phyloP scores from a whole-genome alignment of 1,139 yeast genomes.

The Blastobotrys arbuscula region DNA sequence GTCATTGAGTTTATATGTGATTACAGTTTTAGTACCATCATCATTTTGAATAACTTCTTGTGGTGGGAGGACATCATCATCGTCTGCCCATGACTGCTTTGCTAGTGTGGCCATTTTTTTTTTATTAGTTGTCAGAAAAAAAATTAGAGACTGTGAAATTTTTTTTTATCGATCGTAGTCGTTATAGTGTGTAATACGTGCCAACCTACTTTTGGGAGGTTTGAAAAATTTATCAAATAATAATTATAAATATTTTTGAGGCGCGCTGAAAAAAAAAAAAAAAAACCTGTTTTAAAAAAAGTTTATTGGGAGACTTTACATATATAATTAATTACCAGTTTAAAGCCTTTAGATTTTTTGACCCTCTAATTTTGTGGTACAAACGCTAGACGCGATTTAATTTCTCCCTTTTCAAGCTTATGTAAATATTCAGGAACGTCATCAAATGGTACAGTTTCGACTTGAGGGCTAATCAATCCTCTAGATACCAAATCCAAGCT shows the following conservation, averaged over 20 bases:
- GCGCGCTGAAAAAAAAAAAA: not conserved
- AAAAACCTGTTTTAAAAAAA: too few species aligned
- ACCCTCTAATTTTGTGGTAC: constrained; percentile 6
- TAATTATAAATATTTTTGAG: not conserved
- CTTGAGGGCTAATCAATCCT: constrained; percentile 42
- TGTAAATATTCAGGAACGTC: constrained; percentile 39
- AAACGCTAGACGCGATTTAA: constrained; percentile 45
- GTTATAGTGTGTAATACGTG: too few species aligned
- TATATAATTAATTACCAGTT: too few species aligned
- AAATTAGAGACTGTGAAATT: not conserved
- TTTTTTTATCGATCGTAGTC: too few species aligned
- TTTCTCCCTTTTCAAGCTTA: constrained; percentile 38
- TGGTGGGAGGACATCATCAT: constrained; percentile 28
- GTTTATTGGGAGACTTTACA: too few species aligned
- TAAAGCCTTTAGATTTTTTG: too few species aligned
- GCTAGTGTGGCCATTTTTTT: not conserved
- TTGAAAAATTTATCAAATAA: not conserved
- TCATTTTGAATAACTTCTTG: constrained; percentile 70
- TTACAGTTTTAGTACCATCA: constrained; percentile 87
- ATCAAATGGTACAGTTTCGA: constrained; percentile 34
- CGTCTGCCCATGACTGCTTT: constrained; percentile 26
- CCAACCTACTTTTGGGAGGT: not conserved
- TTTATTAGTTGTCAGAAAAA: not conserved
- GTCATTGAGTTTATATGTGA: constrained; percentile 60
- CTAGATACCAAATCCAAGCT: constrained; percentile 42